Base-by-base conservation (phyloP, 805 yeast species). In the Jamesozyma piceae region DNA sequence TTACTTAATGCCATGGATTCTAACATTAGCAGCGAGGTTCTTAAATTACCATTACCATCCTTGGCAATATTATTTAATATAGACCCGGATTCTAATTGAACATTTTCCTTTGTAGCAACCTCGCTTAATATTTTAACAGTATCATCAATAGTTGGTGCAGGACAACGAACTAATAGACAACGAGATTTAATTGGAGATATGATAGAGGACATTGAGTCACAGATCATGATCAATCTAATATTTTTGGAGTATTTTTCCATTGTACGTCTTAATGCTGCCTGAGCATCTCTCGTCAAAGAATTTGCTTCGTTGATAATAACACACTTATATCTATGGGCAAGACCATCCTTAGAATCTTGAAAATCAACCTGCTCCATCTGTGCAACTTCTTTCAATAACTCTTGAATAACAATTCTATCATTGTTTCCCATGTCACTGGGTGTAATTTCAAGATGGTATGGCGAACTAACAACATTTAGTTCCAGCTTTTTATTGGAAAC, bases 401-500 rank as follows among this genome's bases (percentile, higher is more conserved):
- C 97, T 60, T 92, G 97, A 51, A 92, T 88, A 27, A 92, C 96
- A 40, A 92, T 81, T 48, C 97, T 73, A 64, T 92, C 99, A 58
- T 88, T 87, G 62, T 82, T 87, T 5, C 97, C 97, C 80, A 92
- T 82, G 64, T 92, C 98, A 46, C 92, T 77, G 6, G 99, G 99
- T 2, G 97, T 92, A 54, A 92, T 84, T 60, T 92, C 99, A 48
- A 89, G 65, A 64, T 92, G 99, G 58, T 81, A 78, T 0, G 90
- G 84, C 10, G 95, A 82, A 35, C 95, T 83, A n/a, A 92, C 84
- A 19, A 92, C 88, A 55, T 87, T 92, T 64, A 92, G 80, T 55
- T 92, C 97, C 43, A 92, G 64, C 59, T 87, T 90, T 38, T 89
- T 69, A 49, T 78, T 81, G 8, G 84, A 72, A 10, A 79, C 67